phyloP scores from a whole-genome alignment of 805 yeast genomes.

The Cyberlindnera xishuangbannaensis region DNA sequence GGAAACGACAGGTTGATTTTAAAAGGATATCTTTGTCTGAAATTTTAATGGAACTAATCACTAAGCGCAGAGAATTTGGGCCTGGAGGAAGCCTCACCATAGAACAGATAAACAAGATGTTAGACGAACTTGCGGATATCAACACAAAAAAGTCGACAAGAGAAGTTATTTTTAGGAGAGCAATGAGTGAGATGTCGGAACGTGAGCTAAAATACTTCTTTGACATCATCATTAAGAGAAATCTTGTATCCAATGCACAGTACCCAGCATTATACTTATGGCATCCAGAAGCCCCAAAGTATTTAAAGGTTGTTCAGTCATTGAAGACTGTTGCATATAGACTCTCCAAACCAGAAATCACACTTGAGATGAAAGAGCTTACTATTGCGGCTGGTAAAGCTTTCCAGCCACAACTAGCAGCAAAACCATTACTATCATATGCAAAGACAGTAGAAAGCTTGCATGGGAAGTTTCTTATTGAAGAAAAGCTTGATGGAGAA shows the following conservation, averaged over 20 bases:
- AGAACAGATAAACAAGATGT: conserved; percentile 40
- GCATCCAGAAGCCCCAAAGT: conserved; percentile 74
- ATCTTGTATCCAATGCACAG: conserved; percentile 54
- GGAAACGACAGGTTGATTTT: conserved; percentile 32
- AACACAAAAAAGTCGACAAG: conserved; percentile 32
- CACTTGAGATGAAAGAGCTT: conserved; percentile 37
- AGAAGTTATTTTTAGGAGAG: conserved; percentile 38
- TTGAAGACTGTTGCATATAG: conserved; percentile 54
- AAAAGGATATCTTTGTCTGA: conserved; percentile 41
- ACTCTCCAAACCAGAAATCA: conserved; percentile 42
- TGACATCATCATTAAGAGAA: conserved; percentile 55
- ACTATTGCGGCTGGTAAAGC: conserved; percentile 31
- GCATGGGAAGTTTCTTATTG: conserved; percentile 53
- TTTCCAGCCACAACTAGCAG: conserved; percentile 75
- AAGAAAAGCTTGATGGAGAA: conserved; percentile 94
- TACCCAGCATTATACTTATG: conserved; percentile 50
- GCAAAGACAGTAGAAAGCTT: conserved; percentile 44
- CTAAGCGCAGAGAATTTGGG: conserved; percentile 38
- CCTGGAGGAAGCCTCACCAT: conserved; percentile 36
- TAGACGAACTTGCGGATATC: conserved; percentile 38
- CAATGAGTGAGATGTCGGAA: conserved; percentile 48
- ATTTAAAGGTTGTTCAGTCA: conserved; percentile 61
- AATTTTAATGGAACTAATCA: conserved; percentile 43
- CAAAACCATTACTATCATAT: conserved; percentile 46
- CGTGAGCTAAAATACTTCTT: conserved; percentile 65